Conservation (phyloP, 108 stramenopile genomes). For the Nannochloropsis granulata region DNA sequence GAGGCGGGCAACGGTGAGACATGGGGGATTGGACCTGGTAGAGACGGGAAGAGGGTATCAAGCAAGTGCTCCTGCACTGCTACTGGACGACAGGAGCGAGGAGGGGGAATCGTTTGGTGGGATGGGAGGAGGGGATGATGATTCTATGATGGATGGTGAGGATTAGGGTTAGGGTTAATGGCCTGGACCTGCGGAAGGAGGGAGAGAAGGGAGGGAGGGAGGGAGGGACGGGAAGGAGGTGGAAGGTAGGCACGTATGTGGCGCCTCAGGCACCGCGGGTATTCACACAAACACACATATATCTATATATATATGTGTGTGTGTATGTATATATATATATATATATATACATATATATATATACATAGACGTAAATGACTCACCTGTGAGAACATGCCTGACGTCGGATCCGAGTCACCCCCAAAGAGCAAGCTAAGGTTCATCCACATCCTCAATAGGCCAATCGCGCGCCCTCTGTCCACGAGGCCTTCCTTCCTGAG, state of each 20-base stretch:
- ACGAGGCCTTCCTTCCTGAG: not conserved
- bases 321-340: no score
- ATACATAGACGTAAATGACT: not conserved
- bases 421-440: not conserved
- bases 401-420: not conserved
- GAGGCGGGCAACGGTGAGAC: not conserved
- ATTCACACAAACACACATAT: no score
- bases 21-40: not conserved
- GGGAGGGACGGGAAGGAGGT: no score
- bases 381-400: not conserved
- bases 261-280: no score
- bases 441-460: not conserved
- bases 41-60: not conserved
- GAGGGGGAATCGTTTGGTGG: not conserved
- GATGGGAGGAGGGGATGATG: not conserved
- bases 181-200: no score
- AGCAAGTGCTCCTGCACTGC: not conserved
- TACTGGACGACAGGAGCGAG: not conserved
- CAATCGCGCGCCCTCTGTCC: not conserved
- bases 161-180: no score
- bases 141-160: not conserved
- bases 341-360: no score
- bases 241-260: no score
- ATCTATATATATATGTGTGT: no score
- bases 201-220: no score